Conservation (phyloP, 371 early-diverging fungal species). For the Phascolomyces articulosus region DNA sequence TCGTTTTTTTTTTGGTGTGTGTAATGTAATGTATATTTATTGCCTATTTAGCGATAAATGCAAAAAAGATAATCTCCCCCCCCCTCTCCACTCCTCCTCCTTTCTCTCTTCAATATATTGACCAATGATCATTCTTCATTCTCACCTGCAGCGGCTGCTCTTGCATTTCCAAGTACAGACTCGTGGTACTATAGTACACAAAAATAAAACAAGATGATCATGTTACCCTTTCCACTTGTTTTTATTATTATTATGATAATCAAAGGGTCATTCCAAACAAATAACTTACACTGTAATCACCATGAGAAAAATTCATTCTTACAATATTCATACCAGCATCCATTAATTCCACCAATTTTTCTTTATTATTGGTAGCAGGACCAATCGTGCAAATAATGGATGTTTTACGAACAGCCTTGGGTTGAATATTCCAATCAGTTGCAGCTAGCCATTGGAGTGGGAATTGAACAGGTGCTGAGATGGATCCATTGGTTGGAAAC, state of each 20-base stretch:
- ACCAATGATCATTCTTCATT: background rate
- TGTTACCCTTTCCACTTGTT: background rate
- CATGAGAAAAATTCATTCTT: constrained; percentile 95
- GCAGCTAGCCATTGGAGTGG: constrained; percentile 75
- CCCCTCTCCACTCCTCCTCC: no score
- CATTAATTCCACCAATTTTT: constrained; percentile 79
- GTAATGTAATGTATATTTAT: background rate
- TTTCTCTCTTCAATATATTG: no score
- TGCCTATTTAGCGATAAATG: background rate
- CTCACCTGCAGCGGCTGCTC: constrained; percentile 59
- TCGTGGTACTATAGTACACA: constrained; percentile 83
- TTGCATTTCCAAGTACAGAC: constrained; percentile 76
- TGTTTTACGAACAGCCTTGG: constrained; percentile 70
- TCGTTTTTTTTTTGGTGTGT: no score
- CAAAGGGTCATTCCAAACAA: background rate
- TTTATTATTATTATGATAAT: no score
- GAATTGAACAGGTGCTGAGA: constrained; percentile 18
- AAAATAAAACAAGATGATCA: background rate
- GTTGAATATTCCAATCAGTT: constrained; percentile 67
- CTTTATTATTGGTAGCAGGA: constrained; percentile 77
- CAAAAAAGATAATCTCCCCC: no score
- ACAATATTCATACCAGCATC: constrained; percentile 95
- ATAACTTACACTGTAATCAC: constrained; percentile 66
- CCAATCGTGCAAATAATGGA: constrained; percentile 89
- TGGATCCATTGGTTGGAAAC: constrained; percentile 7